Percentiles rank a stretch among this genome's conserved stretches.
Evolutionary conservation across 2,329 filamentous ascomycete genomes (phyloP).

Genomic region (Chrysoporthe deuterocubensis): DNA sequence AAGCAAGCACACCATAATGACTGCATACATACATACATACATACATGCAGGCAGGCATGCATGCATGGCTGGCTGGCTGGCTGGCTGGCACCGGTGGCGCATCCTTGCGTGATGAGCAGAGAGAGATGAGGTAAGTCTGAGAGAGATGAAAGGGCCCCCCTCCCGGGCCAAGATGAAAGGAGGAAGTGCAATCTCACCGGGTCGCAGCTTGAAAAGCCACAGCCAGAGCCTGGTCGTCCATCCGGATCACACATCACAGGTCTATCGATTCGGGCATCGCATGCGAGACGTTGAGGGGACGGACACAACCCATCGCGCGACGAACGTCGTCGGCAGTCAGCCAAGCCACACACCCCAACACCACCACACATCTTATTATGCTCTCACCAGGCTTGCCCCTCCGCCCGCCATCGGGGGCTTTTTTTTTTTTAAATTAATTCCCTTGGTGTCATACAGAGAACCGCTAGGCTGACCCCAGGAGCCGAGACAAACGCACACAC

Average conservation of each 20-base stretch:
- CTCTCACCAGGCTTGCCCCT: not conserved
- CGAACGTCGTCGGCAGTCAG: not conserved
- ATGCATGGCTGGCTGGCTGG: not conserved
- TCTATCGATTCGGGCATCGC: no score
- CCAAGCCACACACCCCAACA: not conserved
- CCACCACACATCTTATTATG: not conserved
- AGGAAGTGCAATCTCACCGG: not conserved
- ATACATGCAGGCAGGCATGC: no score
- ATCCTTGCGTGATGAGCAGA: not conserved
- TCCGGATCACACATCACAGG: no score
- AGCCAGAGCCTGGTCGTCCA: no score
- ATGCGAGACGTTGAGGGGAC: not conserved
- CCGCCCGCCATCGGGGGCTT: not conserved
- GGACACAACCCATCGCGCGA: no score
- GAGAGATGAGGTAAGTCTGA: not conserved
- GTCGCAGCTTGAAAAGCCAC: not conserved
- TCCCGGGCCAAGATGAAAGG: not conserved
- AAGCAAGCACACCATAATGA: not conserved
- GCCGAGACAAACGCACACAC: slow-evolving; percentile 10
- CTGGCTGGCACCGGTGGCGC: not conserved
- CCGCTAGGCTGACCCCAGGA: not conserved
- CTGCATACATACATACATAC: no score
- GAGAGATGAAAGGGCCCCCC: not conserved
- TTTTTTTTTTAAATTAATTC: not conserved
- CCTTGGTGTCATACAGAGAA: not conserved